phyloP scores from a whole-genome alignment of 2,329 filamentous ascomycete species.

The Cryphonectria carpinicola region DNA sequence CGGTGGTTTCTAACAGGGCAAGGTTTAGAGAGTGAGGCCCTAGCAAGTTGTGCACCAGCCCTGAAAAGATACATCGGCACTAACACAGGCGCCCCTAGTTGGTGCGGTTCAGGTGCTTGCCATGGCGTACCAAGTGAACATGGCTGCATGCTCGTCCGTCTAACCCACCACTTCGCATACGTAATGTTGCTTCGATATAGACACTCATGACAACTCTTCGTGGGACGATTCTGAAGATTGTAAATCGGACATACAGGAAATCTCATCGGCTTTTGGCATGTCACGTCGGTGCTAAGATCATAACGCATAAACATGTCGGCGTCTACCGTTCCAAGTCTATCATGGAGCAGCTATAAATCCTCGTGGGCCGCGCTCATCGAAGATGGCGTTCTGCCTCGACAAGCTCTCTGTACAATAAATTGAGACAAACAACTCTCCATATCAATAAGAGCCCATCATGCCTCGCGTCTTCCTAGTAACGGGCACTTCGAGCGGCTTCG shows the following conservation, averaged over 20 bases:
- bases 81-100: neutral
- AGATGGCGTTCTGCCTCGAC: neutral
- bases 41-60: neutral
- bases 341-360: neutral
- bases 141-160: neutral
- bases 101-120: neutral
- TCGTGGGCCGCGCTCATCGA: neutral
- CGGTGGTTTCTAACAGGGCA: no score
- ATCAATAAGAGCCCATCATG: slow-evolving; percentile 14
- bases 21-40: neutral
- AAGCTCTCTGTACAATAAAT: neutral
- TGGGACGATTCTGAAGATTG: neutral
- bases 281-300: neutral
- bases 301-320: neutral
- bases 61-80: neutral
- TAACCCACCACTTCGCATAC: neutral
- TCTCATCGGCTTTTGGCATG: neutral
- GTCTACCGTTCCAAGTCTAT: neutral
- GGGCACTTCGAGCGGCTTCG: slow-evolving; percentile 56
- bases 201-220: neutral
- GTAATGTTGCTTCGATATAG: neutral
- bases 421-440: neutral
- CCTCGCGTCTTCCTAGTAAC: slow-evolving; percentile 57
- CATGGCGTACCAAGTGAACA: neutral
- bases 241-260: neutral